These are phyloP conservation scores for Starmerella lactis-condensi DNA, from an alignment of 805 yeast genomes.

Conservation along the genomic window DNA sequence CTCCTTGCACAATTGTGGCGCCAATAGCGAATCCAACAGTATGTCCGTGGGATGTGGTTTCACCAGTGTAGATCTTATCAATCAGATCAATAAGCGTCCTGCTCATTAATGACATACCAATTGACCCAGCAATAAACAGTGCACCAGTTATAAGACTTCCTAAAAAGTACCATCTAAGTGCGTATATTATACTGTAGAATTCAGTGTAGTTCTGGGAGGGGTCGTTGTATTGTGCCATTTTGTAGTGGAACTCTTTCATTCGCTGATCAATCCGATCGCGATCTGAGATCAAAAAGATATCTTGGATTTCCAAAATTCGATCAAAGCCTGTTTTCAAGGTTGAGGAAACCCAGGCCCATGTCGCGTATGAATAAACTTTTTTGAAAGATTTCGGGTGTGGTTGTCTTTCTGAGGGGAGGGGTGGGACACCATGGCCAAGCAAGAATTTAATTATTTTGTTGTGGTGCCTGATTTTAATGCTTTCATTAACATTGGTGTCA, in stretches of 20 bases:
- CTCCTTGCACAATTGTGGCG: conserved; percentile 35
- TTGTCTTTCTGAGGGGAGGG: conserved; percentile 15
- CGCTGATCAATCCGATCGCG: conserved; percentile 10
- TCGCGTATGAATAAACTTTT: conserved; percentile 25
- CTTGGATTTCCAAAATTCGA: conserved; percentile 16
- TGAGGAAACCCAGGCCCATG: conserved; percentile 41
- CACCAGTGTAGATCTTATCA: conserved; percentile 11
- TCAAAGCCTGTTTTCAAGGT: conserved; percentile 24
- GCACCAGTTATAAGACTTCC: conserved; percentile 2
- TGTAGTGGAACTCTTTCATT: conserved; percentile 10
- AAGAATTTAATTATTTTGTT: conserved; percentile 6
- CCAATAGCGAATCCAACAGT: conserved; percentile 72
- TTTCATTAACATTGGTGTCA: too few relatives aligned
- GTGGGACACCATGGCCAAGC: conserved; percentile 11
- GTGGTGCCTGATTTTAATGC: conserved; percentile 13
- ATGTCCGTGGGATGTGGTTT: conserved; percentile 22
- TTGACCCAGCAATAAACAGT: conserved; percentile 13
- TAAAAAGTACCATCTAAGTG: conserved; percentile 12
- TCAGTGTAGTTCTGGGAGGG: conserved; percentile 11
- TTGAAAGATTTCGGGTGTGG: conserved; percentile 16
- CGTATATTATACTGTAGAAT: conserved; percentile 15
- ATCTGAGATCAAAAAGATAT: conserved; percentile 12
- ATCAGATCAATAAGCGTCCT: conserved; percentile 12
- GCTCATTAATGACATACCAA: conserved; percentile 16
- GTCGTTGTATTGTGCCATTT: conserved; percentile 7